Evolutionary conservation across 495 filamentous ascomycete species (phyloP).

Genomic region (Cairneyella variabilis): DNA sequence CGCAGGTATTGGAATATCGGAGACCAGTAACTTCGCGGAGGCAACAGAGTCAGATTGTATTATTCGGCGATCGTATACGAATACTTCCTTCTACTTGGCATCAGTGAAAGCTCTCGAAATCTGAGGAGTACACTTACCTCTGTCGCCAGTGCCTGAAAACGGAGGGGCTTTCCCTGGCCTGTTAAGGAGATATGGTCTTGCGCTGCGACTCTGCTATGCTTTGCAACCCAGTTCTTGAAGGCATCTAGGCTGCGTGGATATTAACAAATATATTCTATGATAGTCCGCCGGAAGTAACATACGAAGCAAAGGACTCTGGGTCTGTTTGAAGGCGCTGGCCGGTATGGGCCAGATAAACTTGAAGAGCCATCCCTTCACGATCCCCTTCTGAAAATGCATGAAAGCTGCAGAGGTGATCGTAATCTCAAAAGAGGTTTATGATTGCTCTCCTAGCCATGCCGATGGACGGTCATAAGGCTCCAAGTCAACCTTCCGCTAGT

Average conservation of each 20-base stretch:
- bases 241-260: constrained; percentile 36
- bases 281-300: constrained; percentile 28
- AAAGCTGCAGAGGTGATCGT: constrained; percentile 16
- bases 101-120: constrained; percentile 4
- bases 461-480: constrained; percentile 12
- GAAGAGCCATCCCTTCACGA: constrained; percentile 58
- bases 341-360: constrained; percentile 84
- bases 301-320: constrained; percentile 65
- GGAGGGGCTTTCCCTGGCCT: constrained; percentile 73
- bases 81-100: constrained; percentile 69
- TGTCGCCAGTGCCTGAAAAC: constrained; percentile 64
- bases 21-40: constrained; percentile 35
- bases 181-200: constrained; percentile 80
- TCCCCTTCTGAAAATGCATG: no score
- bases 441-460: no score
- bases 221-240: constrained; percentile 50
- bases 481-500: neutral
- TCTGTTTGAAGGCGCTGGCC: constrained; percentile 78
- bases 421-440: constrained; percentile 2
- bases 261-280: constrained; percentile 8
- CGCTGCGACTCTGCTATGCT: constrained; percentile 51
- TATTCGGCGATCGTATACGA: constrained; percentile 76
- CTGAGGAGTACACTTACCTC: constrained; percentile 55
- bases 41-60: constrained; percentile 45
- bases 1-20: constrained; percentile 53